Conservation (phyloP, 83 land plant genomes). For the Picea abies region DNA sequence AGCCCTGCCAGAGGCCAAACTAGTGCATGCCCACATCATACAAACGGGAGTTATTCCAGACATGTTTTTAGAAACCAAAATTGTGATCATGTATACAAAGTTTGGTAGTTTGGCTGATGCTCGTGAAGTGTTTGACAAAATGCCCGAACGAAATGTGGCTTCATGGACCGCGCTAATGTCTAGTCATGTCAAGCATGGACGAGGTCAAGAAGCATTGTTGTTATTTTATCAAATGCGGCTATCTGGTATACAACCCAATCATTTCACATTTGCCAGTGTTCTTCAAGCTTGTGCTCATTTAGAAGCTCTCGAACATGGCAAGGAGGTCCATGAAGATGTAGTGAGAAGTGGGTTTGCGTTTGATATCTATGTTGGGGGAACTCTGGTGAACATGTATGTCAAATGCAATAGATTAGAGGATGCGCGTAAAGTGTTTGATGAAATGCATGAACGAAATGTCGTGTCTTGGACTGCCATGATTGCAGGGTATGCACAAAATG, state of each 20-base stretch:
- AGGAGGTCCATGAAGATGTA: neutral
- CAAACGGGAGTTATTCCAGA: neutral
- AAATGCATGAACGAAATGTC: neutral
- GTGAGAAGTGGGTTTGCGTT: neutral
- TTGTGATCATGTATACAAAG: conserved; percentile 32
- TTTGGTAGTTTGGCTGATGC: conserved; percentile 24
- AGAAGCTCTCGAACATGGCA: neutral
- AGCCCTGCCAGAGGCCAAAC: conserved; percentile 19
- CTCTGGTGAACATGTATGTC: neutral
- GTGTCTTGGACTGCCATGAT: neutral
- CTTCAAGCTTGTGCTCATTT: conserved; percentile 15
- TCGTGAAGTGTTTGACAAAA: conserved; percentile 32
- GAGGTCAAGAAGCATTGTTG: conserved; percentile 6
- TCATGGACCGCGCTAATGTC: conserved; percentile 41
- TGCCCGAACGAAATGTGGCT: conserved; percentile 30
- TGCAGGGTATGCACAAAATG: neutral
- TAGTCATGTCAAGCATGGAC: conserved; percentile 16
- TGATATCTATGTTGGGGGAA: neutral
- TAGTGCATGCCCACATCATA: conserved; percentile 34
- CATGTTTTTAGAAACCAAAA: conserved; percentile 27
- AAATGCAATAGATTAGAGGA: neutral
- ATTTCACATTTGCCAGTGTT: conserved; percentile 36
- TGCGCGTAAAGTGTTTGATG: neutral
- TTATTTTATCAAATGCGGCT: conserved; percentile 23
- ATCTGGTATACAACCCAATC: conserved; percentile 21